These are phyloP conservation scores for Malus sieversii DNA, from an alignment of 306 rosid genomes.

Conservation along the genomic window DNA sequence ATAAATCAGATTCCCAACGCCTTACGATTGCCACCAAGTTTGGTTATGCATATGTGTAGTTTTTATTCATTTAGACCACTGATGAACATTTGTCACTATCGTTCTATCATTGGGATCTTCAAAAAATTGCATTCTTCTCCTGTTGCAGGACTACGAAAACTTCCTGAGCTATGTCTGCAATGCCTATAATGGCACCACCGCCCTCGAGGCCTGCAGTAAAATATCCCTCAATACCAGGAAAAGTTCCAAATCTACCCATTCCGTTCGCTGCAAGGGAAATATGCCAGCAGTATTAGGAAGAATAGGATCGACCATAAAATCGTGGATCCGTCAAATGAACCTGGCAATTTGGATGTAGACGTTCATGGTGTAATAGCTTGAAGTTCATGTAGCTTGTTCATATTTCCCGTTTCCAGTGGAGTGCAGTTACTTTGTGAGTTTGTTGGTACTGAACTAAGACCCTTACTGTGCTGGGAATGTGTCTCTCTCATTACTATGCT, in stretches of 20 bases:
- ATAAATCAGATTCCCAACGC: not conserved
- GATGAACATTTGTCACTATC: not conserved
- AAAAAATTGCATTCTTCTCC: constrained; percentile 1
- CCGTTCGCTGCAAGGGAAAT: constrained; percentile 21
- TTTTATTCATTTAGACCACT: not conserved
- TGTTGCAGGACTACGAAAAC: constrained; percentile 66
- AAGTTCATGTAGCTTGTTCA: not conserved
- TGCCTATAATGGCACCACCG: constrained; percentile 51
- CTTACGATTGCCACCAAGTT: not conserved
- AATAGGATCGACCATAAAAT: constrained; percentile 32
- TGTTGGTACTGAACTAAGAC: not conserved
- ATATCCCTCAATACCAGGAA: constrained; percentile 19
- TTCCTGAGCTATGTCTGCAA: constrained; percentile 60
- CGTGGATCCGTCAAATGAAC: constrained; percentile 38
- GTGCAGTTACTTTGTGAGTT: not conserved
- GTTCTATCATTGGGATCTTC: not conserved
- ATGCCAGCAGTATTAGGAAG: constrained; percentile 19
- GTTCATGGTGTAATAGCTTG: not conserved
- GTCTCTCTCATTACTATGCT: not conserved
- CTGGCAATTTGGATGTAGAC: constrained; percentile 17
- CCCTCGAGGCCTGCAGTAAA: constrained; percentile 39
- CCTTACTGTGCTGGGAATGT: not conserved
- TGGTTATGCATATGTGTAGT: not conserved
- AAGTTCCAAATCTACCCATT: constrained; percentile 13
- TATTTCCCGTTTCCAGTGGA: not conserved